These are phyloP conservation scores for Pythium brachiatum DNA, from an alignment of 352 stramenopile genomes.

Conservation along the genomic window DNA sequence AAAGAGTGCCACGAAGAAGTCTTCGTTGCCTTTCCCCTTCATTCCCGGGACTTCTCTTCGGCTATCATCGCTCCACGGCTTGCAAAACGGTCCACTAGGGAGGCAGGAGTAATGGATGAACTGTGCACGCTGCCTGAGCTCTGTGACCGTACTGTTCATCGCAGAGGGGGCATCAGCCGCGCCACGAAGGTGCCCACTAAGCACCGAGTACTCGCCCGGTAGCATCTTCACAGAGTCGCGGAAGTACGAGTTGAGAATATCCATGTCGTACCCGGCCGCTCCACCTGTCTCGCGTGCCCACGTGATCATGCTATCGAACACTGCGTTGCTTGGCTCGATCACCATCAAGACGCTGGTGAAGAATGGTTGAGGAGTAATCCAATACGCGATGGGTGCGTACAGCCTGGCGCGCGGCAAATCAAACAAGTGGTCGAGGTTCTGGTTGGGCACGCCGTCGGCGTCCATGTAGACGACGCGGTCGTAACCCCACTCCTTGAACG, in stretches of 20 bases:
- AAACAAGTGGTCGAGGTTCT: conserved; percentile 35
- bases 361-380: conserved; percentile 27
- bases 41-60: not conserved
- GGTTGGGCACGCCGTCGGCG: conserved; percentile 24
- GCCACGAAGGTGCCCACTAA: conserved; percentile 29
- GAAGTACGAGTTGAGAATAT: conserved; percentile 31
- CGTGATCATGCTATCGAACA: conserved; percentile 17
- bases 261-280: conserved; percentile 30
- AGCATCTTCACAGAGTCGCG: conserved; percentile 21
- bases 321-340: conserved; percentile 21
- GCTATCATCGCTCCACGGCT: conserved; percentile 17
- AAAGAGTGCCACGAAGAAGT: conserved; percentile 17
- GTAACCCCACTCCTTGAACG: conserved; percentile 36
- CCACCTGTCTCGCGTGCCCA: conserved; percentile 14
- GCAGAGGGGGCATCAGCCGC: conserved; percentile 1
- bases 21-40: not conserved
- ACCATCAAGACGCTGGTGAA: conserved; percentile 26
- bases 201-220: conserved; percentile 28
- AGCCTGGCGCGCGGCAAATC: conserved; percentile 6
- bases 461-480: conserved; percentile 34
- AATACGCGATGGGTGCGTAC: conserved; percentile 26
- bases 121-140: conserved; percentile 6
- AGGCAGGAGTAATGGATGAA: conserved; percentile 15
- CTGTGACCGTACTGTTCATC: conserved; percentile 14
- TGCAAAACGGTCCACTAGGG: conserved; percentile 11